Evolutionary conservation across 225 moss, liverwort and hornwort species (phyloP).

Genomic region (Pleurozium schreberi): DNA sequence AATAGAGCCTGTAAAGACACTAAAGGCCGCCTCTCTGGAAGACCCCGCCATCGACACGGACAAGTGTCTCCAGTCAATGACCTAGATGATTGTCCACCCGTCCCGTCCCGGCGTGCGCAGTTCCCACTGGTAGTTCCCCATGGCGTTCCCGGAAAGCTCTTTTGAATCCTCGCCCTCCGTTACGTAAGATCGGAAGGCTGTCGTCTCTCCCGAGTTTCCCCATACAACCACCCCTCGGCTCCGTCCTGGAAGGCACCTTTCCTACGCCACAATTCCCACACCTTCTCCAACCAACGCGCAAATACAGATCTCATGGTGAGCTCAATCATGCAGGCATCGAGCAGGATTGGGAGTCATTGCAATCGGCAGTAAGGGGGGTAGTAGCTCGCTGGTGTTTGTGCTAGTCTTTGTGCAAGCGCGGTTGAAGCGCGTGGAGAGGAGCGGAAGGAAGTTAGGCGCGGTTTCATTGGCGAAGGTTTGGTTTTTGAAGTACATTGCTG

Average conservation of each 20-base stretch:
- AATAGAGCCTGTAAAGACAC: no score
- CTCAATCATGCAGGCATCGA: neutral
- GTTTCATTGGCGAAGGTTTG: neutral
- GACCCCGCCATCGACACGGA: neutral
- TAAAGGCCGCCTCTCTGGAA: neutral
- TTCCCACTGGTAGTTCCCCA: rapidly evolving
- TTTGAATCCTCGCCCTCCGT: neutral
- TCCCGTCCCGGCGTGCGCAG: neutral
- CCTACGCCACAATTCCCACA: neutral
- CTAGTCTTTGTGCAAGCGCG: neutral
- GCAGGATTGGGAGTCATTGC: neutral
- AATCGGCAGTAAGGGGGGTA: neutral
- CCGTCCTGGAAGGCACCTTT: neutral
- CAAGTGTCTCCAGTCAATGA: neutral
- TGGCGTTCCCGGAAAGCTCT: neutral
- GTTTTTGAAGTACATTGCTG: neutral
- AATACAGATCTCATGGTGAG: neutral
- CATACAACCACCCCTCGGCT: neutral
- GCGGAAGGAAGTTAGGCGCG: neutral
- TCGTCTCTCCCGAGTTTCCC: neutral
- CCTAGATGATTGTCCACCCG: neutral
- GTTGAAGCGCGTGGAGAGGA: neutral
- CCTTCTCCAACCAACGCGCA: neutral
- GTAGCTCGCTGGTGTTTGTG: neutral
- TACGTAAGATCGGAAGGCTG: neutral